These are phyloP conservation scores for Aspergillus intermedius DNA, from an alignment of 2,329 filamentous ascomycete genomes.

Conservation along the genomic window DNA sequence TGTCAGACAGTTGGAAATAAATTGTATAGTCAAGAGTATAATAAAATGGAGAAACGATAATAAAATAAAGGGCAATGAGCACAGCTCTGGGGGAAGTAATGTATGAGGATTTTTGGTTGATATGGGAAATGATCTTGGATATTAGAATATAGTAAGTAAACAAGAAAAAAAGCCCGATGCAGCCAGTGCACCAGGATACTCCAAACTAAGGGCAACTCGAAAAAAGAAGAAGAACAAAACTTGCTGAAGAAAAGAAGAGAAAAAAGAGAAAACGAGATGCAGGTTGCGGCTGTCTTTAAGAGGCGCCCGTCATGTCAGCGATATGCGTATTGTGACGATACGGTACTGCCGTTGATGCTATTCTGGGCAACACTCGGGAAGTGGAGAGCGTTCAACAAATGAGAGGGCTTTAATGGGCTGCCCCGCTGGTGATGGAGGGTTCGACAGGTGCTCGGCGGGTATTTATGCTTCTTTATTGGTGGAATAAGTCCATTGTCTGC, in stretches of 20 bases:
- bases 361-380: constrained; percentile 2
- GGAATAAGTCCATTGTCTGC: background rate
- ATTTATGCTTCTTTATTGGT: background rate
- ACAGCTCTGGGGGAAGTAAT: constrained; percentile 34
- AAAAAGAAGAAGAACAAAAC: constrained; percentile 33
- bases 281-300: constrained; percentile 17
- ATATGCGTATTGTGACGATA: background rate
- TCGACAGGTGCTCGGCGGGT: background rate
- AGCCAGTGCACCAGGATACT: constrained; percentile 36
- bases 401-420: background rate
- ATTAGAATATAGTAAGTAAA: constrained; percentile 35
- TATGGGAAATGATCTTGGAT: constrained; percentile 7
- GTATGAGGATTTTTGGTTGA: constrained; percentile 24
- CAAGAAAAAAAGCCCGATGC: constrained; percentile 42
- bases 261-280: constrained; percentile 30
- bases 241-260: constrained; percentile 58
- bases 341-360: background rate
- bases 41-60: constrained; percentile 36
- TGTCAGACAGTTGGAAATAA: constrained; percentile 12
- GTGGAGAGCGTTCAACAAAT: background rate
- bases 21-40: constrained; percentile 19
- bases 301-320: constrained; percentile 6
- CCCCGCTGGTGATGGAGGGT: background rate
- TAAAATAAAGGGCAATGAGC: constrained; percentile 23
- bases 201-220: constrained; percentile 42